Percentiles rank a stretch among this genome's conserved stretches.
phyloP scores from a whole-genome alignment of 2,329 filamentous ascomycete species.

The Gliomastix tumulicola region DNA sequence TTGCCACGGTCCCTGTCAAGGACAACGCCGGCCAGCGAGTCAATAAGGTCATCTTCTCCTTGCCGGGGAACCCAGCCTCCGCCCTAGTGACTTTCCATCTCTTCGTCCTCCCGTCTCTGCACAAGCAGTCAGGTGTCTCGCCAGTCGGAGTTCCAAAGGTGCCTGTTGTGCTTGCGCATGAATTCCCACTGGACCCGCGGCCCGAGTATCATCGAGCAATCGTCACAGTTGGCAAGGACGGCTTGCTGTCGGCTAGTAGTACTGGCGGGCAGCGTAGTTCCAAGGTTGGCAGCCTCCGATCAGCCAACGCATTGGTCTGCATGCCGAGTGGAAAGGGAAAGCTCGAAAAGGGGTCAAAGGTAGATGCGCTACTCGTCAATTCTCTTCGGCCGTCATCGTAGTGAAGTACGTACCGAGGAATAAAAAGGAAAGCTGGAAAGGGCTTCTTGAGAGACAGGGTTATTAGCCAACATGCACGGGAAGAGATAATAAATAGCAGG shows the following conservation, averaged over 20 bases:
- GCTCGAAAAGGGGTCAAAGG: conserved; percentile 61
- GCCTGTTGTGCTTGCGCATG: conserved; percentile 63
- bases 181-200: conserved; percentile 69
- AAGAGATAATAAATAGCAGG: too few species aligned
- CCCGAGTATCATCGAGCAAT: conserved; percentile 88
- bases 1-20: conserved; percentile 75
- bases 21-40: conserved; percentile 51
- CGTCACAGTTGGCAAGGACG: conserved; percentile 59
- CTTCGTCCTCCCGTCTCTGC: conserved; percentile 83
- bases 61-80: conserved; percentile 91
- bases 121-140: conserved; percentile 64
- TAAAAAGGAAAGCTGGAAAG: too few species aligned
- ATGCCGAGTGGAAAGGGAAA: conserved; percentile 59
- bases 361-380: conserved; percentile 77
- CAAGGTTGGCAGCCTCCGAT: conserved; percentile 78
- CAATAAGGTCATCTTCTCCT: conserved; percentile 72
- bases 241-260: conserved; percentile 64
- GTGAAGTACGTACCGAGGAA: background rate
- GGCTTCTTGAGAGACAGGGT: too few species aligned
- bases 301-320: conserved; percentile 80
- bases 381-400: conserved; percentile 26
- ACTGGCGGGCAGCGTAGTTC: conserved; percentile 90
- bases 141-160: conserved; percentile 66
- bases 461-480: too few species aligned
- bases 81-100: conserved; percentile 90